Evolutionary conservation across 75 land plant species (phyloP).

Genomic region (Pinus albicaulis): DNA sequence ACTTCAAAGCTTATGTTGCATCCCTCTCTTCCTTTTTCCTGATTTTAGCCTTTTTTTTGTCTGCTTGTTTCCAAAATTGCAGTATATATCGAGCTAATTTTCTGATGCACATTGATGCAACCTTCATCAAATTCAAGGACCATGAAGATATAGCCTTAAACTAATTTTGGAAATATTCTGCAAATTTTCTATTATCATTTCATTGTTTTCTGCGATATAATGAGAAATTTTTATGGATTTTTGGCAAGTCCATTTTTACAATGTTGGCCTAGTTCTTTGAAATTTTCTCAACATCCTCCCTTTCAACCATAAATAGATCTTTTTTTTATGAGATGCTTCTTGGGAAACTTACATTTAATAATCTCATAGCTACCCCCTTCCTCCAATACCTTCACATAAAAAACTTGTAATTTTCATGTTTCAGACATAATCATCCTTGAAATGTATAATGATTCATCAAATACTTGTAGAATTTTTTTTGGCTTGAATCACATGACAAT

Average conservation of each 20-base stretch:
- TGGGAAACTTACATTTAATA: too few relatives aligned
- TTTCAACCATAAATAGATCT: slow-evolving; percentile 32
- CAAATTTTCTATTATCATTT: too few relatives aligned
- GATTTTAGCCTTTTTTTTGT: slow-evolving; percentile 95
- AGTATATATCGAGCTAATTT: slow-evolving; percentile 87
- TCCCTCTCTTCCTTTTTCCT: too few relatives aligned
- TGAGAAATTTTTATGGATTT: slow-evolving; percentile 63
- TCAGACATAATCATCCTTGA: slow-evolving; percentile 70
- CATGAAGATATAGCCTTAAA: too few relatives aligned
- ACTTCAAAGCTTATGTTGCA: too few relatives aligned
- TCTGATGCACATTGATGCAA: too few relatives aligned
- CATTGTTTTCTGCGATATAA: too few relatives aligned
- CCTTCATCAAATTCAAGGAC: too few relatives aligned
- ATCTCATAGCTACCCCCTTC: slow-evolving; percentile 94
- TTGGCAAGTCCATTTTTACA: slow-evolving; percentile 79
- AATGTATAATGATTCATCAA: slow-evolving; percentile 62
- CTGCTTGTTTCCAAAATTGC: slow-evolving; percentile 81
- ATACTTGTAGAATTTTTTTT: slow-evolving; percentile 58
- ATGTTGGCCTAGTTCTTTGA: slow-evolving; percentile 71
- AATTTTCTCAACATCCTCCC: slow-evolving; percentile 79
- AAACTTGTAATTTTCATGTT: slow-evolving; percentile 56
- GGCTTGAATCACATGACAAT: slow-evolving; percentile 17
- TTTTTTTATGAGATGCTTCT: too few relatives aligned
- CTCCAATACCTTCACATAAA: slow-evolving; percentile 80
- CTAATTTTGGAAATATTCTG: too few relatives aligned